These are phyloP conservation scores for Arxiozyma telluris DNA, from an alignment of 1,139 yeast species.

Conservation along the genomic window DNA sequence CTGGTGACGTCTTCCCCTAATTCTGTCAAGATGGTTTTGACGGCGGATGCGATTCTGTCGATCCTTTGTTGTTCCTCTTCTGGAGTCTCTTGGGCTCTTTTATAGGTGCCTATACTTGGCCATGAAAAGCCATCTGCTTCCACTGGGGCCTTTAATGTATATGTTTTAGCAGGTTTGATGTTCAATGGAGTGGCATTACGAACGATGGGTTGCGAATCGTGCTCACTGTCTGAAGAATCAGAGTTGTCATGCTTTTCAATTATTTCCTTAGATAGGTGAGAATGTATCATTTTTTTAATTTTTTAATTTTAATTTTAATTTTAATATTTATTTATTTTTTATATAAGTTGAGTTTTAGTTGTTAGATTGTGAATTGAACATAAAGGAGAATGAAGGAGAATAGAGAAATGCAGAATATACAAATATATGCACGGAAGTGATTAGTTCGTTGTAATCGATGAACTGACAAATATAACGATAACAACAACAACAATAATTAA, in stretches of 20 bases:
- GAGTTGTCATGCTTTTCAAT: neutral
- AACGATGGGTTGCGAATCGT: neutral
- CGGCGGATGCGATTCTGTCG: slow-evolving; percentile 73
- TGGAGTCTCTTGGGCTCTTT: slow-evolving; percentile 55
- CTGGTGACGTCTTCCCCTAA: slow-evolving; percentile 86
- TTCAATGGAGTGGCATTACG: slow-evolving; percentile 40
- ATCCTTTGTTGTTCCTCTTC: slow-evolving; percentile 59
- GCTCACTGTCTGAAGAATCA: neutral
- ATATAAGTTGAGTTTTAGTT: neutral
- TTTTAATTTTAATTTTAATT: too few species aligned
- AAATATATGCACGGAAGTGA: too few species aligned
- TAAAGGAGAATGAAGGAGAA: too few species aligned
- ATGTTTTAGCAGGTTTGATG: slow-evolving; percentile 76
- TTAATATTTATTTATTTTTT: too few species aligned
- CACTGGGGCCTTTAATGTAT: slow-evolving; percentile 74
- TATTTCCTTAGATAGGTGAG: slow-evolving; percentile 1
- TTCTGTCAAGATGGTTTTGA: slow-evolving; percentile 69
- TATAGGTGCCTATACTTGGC: slow-evolving; percentile 87
- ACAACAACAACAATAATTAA: too few species aligned
- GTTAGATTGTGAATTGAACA: too few species aligned
- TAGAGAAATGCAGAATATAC: too few species aligned
- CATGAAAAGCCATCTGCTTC: slow-evolving; percentile 88
- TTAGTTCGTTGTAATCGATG: too few species aligned
- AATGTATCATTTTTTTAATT: neutral
- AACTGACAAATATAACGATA: too few species aligned